Base-by-base conservation (phyloP, 331 rosid species). In the Acacia pycnantha region DNA sequence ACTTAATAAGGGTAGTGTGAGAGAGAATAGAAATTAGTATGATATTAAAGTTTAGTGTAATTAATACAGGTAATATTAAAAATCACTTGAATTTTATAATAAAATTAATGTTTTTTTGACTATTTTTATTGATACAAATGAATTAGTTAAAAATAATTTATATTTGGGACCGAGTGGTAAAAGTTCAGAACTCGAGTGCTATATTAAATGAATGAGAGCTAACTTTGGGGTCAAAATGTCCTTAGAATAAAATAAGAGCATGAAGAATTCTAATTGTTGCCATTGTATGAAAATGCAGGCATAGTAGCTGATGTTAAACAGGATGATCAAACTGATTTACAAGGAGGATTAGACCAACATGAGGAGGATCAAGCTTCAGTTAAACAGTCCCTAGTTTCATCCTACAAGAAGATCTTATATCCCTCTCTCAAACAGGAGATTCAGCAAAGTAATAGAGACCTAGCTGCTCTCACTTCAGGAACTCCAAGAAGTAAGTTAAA, bases 401-500 rank as follows among this genome's bases (percentile, higher is more conserved):
- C 93, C 16, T 91, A 84, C 82, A 93, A 72, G 76, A 90, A 87
- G 86, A 82, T 83, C 67, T 15, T 90, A 37, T 84, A 89, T 83
- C 97, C 97, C 61, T 82, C 79, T 51, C 70, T 93, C 84, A 91
- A 88, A 77, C 85, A 89, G 44, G 93, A 90, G 90, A 86, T 93
- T 83, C 87, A 86, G 2, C 44, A 53, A 81, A 85, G 40, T 56
- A 77, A 82, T 4, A 82, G 51, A 46, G 82, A 72, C 79, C 68
- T 83, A 29, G 43, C 48, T n/a, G 22, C 77, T 29, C 31, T 68
- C 3, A 72, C 82, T 50, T 24, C 84, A 27, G 83, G 76, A 85
- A 73, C 74, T 50, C 74, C 80, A 10, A 85, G 85, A 84, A 86
- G 97, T 89, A 75, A 78, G 84, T 33, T 73, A 12, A 35, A 48